Base-by-base conservation (phyloP, 1,284 basidiomycete genomes). In the Amylostereum areolatum region DNA sequence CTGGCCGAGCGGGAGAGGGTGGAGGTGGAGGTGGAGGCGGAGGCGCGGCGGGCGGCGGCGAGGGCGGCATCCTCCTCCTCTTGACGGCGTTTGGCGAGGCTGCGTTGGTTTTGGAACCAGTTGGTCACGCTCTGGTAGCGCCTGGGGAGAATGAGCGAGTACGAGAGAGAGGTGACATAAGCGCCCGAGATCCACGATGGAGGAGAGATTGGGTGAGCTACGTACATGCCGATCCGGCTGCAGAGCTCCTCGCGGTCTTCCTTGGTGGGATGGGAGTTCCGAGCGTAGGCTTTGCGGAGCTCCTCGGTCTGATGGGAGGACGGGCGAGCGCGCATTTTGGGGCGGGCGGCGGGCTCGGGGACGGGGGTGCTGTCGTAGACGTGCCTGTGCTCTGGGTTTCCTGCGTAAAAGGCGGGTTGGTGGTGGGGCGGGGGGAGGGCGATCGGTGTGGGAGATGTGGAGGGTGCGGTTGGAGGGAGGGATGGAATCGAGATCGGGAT, bases 61-160 rank as follows among this genome's bases (percentile, higher is more conserved):
- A 43, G 53, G 30, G 55, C 57, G 18, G 62, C 60, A 9, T n/a
- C 24, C 32, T 68, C 67, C 18, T 69, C 81, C 54, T 84, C 81
- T 55, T 70, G 75, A 56, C 76, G 77, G 66, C 81, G 85, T 69
- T 80, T 85, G 37, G 81, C 78, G 57, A 83, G 75, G 62, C 81
- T 85, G 59, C 82, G 82, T 62, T 89, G 85, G 60, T 88, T 87
- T 72, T 88, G 85, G 65, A 89, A 89, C 87, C 86, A 89, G 62
- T 88, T 88, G 2, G 82, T 86, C 52, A 89, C 80, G 52, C 80
- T 85, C 66, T 85, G 80, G 66, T 84, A 77, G 55, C 78, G 81
- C 84, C 85, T 89, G 54, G 50, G 58, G 54, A 57, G 52, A 54
- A 60, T 52, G 54, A n/a, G n/a, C n/a, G n/a, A n/a, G n/a, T n/a